Evolutionary conservation across 805 yeast species (phyloP).

Genomic region (Lachancea meyersii): DNA sequence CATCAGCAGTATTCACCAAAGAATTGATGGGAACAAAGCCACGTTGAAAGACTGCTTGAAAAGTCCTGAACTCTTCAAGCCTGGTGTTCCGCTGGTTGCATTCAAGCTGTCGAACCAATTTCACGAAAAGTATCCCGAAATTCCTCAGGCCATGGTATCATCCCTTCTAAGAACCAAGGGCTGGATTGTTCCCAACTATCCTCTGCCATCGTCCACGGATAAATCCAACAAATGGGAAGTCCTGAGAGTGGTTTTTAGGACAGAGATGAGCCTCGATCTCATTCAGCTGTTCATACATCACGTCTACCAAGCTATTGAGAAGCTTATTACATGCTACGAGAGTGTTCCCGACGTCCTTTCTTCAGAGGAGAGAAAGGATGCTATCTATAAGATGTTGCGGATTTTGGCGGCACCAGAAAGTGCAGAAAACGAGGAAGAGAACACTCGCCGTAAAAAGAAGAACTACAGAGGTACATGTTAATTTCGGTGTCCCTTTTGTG

Average conservation of each 20-base stretch:
- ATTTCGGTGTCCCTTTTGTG: not conserved
- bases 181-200: constrained; percentile 86
- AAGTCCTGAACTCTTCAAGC: constrained; percentile 46
- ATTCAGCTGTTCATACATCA: constrained; percentile 32
- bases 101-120: constrained; percentile 65
- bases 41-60: constrained; percentile 14
- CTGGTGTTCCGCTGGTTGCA: constrained; percentile 87
- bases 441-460: constrained; percentile 13
- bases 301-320: constrained; percentile 18
- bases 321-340: constrained; percentile 18
- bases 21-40: constrained; percentile 34
- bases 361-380: constrained; percentile 10
- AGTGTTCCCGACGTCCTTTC: constrained; percentile 5
- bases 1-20: constrained; percentile 71
- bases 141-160: constrained; percentile 75
- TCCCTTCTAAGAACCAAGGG: constrained; percentile 70
- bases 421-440: constrained; percentile 8
- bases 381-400: constrained; percentile 21
- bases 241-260: constrained; percentile 77
- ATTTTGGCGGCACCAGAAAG: constrained; percentile 24
- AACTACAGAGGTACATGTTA: constrained; percentile 31
- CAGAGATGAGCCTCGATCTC: constrained; percentile 45
- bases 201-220: constrained; percentile 50
- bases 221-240: constrained; percentile 56
- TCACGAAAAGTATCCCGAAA: constrained; percentile 57